Percentiles rank a stretch among this genome's conserved stretches.
These are phyloP conservation scores for Echium plantagineum DNA, from an alignment of 257 asterid genomes.

Conservation along the genomic window DNA sequence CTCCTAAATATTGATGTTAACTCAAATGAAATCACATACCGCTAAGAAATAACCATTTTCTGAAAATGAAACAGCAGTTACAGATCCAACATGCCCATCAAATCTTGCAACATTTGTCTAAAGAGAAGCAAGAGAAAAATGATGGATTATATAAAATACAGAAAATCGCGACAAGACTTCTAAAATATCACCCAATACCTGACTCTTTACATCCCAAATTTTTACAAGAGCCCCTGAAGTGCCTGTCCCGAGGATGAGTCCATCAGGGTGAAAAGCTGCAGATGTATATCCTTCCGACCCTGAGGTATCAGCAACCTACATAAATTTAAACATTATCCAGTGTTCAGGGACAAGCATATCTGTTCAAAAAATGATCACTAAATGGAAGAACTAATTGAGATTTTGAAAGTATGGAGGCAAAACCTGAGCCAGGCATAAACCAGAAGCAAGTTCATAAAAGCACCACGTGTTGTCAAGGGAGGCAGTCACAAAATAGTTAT, in stretches of 20 bases:
- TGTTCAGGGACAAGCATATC: neutral
- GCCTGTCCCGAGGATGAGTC: slow-evolving; percentile 97
- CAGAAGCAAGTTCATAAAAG: slow-evolving; percentile 84
- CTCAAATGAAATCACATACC: slow-evolving; percentile 33
- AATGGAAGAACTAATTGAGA: neutral
- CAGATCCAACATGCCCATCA: slow-evolving; percentile 79
- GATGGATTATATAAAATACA: neutral
- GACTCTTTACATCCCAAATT: slow-evolving; percentile 99
- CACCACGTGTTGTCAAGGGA: slow-evolving; percentile 97
- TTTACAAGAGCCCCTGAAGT: slow-evolving; percentile 60
- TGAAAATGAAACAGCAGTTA: slow-evolving; percentile 86
- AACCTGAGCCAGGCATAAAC: slow-evolving; percentile 96
- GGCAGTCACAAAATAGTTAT: slow-evolving; percentile 80
- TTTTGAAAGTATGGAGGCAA: slow-evolving; percentile 5
- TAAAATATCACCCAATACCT: slow-evolving; percentile 32
- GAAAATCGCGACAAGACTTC: neutral
- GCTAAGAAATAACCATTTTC: slow-evolving; percentile 98
- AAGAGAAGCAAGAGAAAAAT: neutral
- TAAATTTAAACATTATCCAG: neutral
- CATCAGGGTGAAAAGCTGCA: slow-evolving; percentile 99
- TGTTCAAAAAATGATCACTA: too few relatives aligned
- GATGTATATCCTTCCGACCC: slow-evolving; percentile 76
- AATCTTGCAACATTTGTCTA: slow-evolving; percentile 83
- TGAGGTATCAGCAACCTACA: slow-evolving; percentile 71
- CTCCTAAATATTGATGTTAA: slow-evolving; percentile 5